phyloP scores from a whole-genome alignment of 306 rosid species.

The Glycine tomentella region DNA sequence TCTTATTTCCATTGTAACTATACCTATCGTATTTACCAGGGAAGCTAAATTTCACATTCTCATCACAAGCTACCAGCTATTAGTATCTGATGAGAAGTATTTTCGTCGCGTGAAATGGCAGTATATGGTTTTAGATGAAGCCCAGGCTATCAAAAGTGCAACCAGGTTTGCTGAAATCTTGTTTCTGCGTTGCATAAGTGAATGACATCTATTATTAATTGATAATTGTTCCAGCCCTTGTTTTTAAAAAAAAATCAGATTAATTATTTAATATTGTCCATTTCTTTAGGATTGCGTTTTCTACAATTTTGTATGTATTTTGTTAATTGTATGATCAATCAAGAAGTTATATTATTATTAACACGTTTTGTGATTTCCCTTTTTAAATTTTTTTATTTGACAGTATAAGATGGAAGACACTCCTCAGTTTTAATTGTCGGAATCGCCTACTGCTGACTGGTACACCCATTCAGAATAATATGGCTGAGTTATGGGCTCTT shows the following conservation, averaged over 20 bases:
- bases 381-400: slow-evolving; percentile 29
- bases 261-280: slow-evolving; percentile 26
- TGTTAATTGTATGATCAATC: slow-evolving; percentile 26
- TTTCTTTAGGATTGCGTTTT: slow-evolving; percentile 20
- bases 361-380: slow-evolving; percentile 16
- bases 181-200: slow-evolving; percentile 31
- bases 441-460: slow-evolving; percentile 94
- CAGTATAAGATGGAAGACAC: slow-evolving; percentile 99
- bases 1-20: slow-evolving; percentile 26
- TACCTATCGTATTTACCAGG: slow-evolving; percentile 55
- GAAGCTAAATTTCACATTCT: slow-evolving; percentile 96
- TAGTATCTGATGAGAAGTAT: slow-evolving; percentile 84
- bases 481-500: slow-evolving; percentile 99
- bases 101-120: slow-evolving; percentile 99
- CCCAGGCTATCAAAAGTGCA: slow-evolving; percentile 97
- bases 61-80: slow-evolving; percentile 95
- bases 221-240: slow-evolving; percentile 27
- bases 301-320: slow-evolving; percentile 11
- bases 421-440: slow-evolving; percentile 97
- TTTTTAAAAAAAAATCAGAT: not conserved
- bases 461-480: slow-evolving; percentile 96
- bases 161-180: slow-evolving; percentile 66
- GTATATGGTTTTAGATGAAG: slow-evolving; percentile 99
- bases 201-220: slow-evolving; percentile 13
- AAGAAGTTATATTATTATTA: slow-evolving; percentile 18